Evolutionary conservation across 176 grass and related monocot species (phyloP).

Genomic region (Cenchrus fungigraminus): DNA sequence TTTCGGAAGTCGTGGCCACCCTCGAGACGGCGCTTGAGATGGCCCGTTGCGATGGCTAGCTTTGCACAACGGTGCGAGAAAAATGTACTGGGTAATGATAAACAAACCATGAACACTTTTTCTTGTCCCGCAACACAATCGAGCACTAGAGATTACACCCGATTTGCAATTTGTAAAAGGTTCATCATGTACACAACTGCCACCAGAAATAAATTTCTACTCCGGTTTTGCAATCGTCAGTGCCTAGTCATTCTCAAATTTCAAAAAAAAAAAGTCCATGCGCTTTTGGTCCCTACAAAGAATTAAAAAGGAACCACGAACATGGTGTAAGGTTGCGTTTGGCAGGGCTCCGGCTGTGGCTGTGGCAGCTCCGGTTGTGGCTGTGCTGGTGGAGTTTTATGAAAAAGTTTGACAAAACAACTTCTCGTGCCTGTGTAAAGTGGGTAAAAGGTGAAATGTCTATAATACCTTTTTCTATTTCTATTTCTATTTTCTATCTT

Average conservation of each 20-base stretch:
- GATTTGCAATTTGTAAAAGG: neutral
- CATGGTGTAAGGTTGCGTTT: neutral
- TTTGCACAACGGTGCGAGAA: neutral
- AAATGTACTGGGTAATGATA: neutral
- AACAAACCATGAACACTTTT: neutral
- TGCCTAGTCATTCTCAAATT: conserved; percentile 9
- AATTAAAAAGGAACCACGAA: conserved; percentile 8
- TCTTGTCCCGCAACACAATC: neutral
- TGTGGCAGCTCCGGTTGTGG: too few relatives aligned
- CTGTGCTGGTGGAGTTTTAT: too few relatives aligned
- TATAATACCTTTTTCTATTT: too few relatives aligned
- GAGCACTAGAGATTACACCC: neutral
- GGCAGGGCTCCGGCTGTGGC: too few relatives aligned
- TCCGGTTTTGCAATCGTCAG: neutral
- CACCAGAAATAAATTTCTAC: neutral
- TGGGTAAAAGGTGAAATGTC: too few relatives aligned
- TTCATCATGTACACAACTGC: neutral
- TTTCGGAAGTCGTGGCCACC: too few relatives aligned
- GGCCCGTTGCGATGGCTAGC: too few relatives aligned
- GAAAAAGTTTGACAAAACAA: too few relatives aligned
- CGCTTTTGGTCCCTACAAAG: conserved; percentile 25
- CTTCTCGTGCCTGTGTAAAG: too few relatives aligned
- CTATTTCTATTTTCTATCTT: too few relatives aligned
- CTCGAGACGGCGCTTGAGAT: too few relatives aligned
- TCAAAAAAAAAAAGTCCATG: neutral